Evolutionary conservation across 306 rosid species (phyloP).

Genomic region (Fagus sylvatica): DNA sequence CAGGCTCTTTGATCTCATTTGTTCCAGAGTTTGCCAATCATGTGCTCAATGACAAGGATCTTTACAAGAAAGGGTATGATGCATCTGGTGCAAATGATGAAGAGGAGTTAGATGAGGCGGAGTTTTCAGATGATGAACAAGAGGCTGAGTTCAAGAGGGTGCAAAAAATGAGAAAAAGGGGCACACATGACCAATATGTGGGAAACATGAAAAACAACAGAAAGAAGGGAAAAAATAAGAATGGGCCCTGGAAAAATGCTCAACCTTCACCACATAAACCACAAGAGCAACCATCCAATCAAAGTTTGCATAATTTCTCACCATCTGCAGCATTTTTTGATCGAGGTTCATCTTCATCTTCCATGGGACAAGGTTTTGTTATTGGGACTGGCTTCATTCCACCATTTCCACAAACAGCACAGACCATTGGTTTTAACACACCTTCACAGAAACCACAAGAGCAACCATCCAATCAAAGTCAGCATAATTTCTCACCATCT

Average conservation of each 20-base stretch:
- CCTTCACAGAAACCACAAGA: slow-evolving; percentile 24
- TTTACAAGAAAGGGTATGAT: slow-evolving; percentile 88
- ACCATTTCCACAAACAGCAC: no score
- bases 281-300: slow-evolving; percentile 27
- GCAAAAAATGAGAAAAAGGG: slow-evolving; percentile 61
- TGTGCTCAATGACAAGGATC: slow-evolving; percentile 69
- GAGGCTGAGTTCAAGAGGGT: slow-evolving; percentile 75
- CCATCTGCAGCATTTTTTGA: slow-evolving; percentile 35
- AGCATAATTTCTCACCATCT: slow-evolving; percentile 27
- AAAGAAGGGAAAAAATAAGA: slow-evolving; percentile 31
- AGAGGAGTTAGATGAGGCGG: slow-evolving; percentile 65
- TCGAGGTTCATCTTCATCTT: no score
- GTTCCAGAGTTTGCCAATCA: slow-evolving; percentile 77
- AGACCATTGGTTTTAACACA: no score
- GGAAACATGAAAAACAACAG: slow-evolving; percentile 43
- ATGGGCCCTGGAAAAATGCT: slow-evolving; percentile 29
- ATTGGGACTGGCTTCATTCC: no score
- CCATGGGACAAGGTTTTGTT: no score
- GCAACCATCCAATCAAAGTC: slow-evolving; percentile 28
- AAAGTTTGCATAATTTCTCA: slow-evolving; percentile 22
- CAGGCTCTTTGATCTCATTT: slow-evolving; percentile 61
- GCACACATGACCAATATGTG: slow-evolving; percentile 47
- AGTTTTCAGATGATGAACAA: slow-evolving; percentile 95
- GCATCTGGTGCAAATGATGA: slow-evolving; percentile 89
- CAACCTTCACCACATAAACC: slow-evolving; percentile 26